phyloP scores from a whole-genome alignment of 331 rosid species.

The Dryas integrifolia region DNA sequence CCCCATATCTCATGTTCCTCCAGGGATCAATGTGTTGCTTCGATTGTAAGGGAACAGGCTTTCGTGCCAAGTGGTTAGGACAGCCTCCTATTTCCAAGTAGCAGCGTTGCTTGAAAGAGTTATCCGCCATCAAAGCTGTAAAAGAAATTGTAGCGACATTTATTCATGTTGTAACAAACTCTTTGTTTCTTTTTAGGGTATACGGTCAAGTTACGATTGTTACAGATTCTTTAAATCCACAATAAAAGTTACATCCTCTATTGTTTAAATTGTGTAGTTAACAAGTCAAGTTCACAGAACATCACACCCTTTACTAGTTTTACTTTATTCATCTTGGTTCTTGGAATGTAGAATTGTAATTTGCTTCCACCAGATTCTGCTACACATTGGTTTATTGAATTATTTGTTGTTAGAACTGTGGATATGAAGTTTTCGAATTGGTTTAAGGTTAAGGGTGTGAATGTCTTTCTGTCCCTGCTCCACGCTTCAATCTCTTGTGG shows the following conservation, averaged over 20 bases:
- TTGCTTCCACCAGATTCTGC: neutral
- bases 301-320: neutral
- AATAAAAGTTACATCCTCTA: slow-evolving; percentile 10
- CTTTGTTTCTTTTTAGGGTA: neutral
- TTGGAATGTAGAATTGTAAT: neutral
- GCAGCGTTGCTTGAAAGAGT: slow-evolving; percentile 7
- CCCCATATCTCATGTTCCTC: slow-evolving; percentile 13
- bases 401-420: neutral
- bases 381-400: neutral
- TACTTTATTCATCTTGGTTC: slow-evolving; percentile 2
- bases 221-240: neutral
- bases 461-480: too few relatives aligned
- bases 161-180: slow-evolving; percentile 10
- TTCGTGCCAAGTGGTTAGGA: slow-evolving; percentile 95
- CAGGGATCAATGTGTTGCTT: slow-evolving; percentile 83
- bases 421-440: neutral
- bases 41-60: slow-evolving; percentile 88
- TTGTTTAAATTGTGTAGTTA: slow-evolving; percentile 14
- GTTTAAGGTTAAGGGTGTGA: too few relatives aligned
- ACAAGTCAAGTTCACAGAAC: neutral
- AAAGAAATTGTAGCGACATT: neutral
- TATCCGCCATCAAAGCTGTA: neutral
- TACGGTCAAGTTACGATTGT: neutral
- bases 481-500: too few relatives aligned
- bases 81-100: slow-evolving; percentile 63